phyloP scores from a whole-genome alignment of 2,329 filamentous ascomycete genomes.

The Xylariaceae sp. region DNA sequence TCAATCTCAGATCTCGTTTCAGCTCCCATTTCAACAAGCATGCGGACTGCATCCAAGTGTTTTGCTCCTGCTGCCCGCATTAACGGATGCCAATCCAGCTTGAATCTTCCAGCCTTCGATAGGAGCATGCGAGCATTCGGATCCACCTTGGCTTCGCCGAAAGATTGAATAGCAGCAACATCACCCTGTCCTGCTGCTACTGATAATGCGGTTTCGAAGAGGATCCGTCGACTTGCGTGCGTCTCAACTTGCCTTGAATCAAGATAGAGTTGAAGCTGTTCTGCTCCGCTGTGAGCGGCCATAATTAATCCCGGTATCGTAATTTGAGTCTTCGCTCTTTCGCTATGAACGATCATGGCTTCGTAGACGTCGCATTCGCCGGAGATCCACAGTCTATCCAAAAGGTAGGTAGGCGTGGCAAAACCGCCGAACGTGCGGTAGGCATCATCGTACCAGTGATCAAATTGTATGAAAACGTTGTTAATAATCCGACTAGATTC shows the following conservation, averaged over 20 bases:
- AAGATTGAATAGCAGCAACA: background rate
- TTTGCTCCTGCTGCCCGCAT: conserved; percentile 3
- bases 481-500: background rate
- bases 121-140: background rate
- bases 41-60: background rate
- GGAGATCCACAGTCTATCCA: background rate
- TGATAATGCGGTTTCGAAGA: conserved; percentile 4
- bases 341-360: background rate
- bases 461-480: background rate
- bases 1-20: background rate
- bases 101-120: fast-evolving
- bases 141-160: background rate
- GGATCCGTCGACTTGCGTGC: background rate
- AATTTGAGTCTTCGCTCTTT: background rate
- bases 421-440: too few species aligned
- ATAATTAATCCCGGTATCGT: conserved; percentile 1
- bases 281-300: background rate
- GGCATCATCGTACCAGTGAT: too few species aligned
- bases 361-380: background rate
- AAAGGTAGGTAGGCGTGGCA: too few species aligned
- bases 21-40: background rate
- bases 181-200: background rate
- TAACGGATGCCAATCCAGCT: background rate
- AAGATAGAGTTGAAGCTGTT: background rate
- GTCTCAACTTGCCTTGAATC: background rate